phyloP scores from a whole-genome alignment of 345 rosid species.

The Populus deltoides region DNA sequence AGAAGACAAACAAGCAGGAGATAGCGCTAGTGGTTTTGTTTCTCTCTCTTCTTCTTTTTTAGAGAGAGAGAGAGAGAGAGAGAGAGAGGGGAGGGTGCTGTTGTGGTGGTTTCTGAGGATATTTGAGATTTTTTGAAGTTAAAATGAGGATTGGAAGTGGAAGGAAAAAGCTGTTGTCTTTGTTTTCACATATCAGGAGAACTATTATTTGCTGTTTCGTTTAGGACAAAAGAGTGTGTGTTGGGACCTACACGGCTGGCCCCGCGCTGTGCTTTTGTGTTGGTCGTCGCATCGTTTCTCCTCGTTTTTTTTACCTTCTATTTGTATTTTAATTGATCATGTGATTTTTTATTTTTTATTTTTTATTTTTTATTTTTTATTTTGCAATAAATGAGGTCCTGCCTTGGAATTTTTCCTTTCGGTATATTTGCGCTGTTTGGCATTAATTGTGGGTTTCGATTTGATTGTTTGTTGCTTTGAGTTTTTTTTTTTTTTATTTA shows the following conservation, averaged over 20 bases:
- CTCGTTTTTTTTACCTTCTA: not conserved
- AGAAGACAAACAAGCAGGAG: not conserved
- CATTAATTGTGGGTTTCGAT: too few species aligned
- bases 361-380: not conserved
- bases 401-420: too few species aligned
- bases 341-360: too few species aligned
- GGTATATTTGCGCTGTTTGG: too few species aligned
- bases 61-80: not conserved
- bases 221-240: constrained; percentile 8
- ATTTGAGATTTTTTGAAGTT: too few species aligned
- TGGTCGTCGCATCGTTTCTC: not conserved
- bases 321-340: not conserved
- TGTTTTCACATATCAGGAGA: too few species aligned
- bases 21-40: not conserved
- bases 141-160: too few species aligned
- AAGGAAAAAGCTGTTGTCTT: too few species aligned
- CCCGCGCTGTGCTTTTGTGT: constrained; percentile 41
- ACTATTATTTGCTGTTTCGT: not conserved
- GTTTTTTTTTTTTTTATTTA: too few species aligned
- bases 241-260: constrained; percentile 49
- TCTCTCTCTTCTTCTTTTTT: not conserved
- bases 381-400: not conserved
- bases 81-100: too few species aligned
- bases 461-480: too few species aligned
- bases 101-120: too few species aligned